These are phyloP conservation scores for Solanum okadae DNA, from an alignment of 257 asterid genomes.

Conservation along the genomic window DNA sequence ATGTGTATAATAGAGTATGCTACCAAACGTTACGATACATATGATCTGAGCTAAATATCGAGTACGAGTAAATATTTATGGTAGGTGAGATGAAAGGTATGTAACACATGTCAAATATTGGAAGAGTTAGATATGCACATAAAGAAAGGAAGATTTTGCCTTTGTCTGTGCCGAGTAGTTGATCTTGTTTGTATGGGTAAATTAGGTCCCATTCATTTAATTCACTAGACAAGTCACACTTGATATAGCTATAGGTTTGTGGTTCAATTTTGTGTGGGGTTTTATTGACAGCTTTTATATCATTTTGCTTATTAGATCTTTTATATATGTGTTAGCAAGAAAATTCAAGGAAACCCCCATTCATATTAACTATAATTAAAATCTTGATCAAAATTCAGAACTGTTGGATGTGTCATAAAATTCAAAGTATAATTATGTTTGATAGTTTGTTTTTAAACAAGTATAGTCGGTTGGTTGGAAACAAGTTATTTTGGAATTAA, in stretches of 20 bases:
- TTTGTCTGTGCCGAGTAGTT: not conserved
- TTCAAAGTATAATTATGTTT: too few relatives aligned
- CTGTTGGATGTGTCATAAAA: not conserved
- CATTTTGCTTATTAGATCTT: not conserved
- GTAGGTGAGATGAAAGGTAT: too few relatives aligned
- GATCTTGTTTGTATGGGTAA: not conserved
- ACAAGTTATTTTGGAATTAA: too few relatives aligned
- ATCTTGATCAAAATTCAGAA: not conserved
- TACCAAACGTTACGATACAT: not conserved
- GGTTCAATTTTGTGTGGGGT: conserved; percentile 1
- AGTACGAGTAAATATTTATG: not conserved
- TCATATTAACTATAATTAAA: not conserved
- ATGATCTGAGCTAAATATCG: not conserved
- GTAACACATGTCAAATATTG: not conserved
- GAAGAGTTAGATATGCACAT: not conserved
- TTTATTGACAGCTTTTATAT: not conserved
- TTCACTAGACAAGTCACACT: not conserved
- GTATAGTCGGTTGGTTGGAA: too few relatives aligned
- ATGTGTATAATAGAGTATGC: not conserved
- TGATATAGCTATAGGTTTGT: not conserved
- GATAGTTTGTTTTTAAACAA: not conserved
- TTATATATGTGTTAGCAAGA: not conserved
- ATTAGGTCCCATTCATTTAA: not conserved
- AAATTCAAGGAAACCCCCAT: not conserved
- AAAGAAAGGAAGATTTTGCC: conserved; percentile 1